Evolutionary conservation across 768 basidiomycete species (phyloP).

Genomic region (Tremella mesenterica): DNA sequence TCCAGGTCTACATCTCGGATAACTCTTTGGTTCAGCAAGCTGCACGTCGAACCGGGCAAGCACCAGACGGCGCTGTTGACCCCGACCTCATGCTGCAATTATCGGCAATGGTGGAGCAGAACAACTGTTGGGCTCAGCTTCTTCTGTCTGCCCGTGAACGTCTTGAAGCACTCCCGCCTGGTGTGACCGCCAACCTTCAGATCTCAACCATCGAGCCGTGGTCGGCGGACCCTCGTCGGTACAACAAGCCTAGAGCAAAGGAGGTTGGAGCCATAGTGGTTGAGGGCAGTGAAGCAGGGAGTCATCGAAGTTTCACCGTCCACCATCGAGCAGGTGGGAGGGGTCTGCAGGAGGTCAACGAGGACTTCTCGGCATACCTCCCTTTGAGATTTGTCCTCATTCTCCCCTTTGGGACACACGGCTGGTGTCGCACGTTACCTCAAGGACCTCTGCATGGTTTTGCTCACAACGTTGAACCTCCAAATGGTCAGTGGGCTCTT

Average conservation of each 20-base stretch:
- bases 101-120: neutral
- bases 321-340: neutral
- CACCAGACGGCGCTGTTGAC: too few relatives aligned
- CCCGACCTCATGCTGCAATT: neutral
- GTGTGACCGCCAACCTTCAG: neutral
- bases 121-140: neutral
- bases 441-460: neutral
- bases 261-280: constrained; percentile 49
- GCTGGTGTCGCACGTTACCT: constrained; percentile 43
- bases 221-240: constrained; percentile 41
- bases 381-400: constrained; percentile 49
- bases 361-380: constrained; percentile 45
- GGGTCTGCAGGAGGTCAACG: constrained; percentile 33
- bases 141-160: neutral
- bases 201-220: constrained; percentile 4
- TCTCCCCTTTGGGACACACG: constrained; percentile 47
- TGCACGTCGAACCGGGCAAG: neutral
- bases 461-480: neutral
- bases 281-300: constrained; percentile 12
- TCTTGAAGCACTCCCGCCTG: neutral
- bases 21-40: neutral
- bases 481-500: neutral
- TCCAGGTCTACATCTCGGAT: constrained; percentile 14
- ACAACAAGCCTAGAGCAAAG: constrained; percentile 49
- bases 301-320: neutral